phyloP scores from a whole-genome alignment of 345 rosid genomes.

The Lepidium africanum region DNA sequence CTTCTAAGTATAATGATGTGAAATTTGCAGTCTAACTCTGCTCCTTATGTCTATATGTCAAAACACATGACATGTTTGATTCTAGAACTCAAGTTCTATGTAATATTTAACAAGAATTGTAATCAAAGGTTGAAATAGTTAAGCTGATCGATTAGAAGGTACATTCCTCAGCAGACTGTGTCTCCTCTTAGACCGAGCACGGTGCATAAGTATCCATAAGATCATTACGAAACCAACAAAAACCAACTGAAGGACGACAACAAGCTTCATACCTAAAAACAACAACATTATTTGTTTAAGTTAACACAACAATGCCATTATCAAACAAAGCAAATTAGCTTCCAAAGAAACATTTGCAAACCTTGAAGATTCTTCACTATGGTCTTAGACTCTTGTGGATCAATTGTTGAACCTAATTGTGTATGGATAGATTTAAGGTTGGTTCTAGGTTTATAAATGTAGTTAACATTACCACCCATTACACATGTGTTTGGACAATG shows the following conservation, averaged over 20 bases:
- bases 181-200: slow-evolving; percentile 24
- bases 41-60: too few relatives aligned
- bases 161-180: neutral
- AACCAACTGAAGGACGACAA: slow-evolving; percentile 17
- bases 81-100: neutral
- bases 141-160: neutral
- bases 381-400: slow-evolving; percentile 18
- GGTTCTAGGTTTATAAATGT: slow-evolving; percentile 45
- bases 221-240: slow-evolving; percentile 19
- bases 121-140: neutral
- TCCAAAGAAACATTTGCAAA: slow-evolving; percentile 19
- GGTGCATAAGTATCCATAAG: slow-evolving; percentile 15
- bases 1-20: too few relatives aligned
- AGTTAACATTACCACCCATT: slow-evolving; percentile 55
- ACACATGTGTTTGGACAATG: slow-evolving; percentile 29
- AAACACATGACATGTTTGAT: neutral
- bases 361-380: slow-evolving; percentile 23
- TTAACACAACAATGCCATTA: neutral
- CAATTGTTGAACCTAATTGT: slow-evolving; percentile 9
- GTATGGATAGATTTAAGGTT: slow-evolving; percentile 11
- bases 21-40: too few relatives aligned
- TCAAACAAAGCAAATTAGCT: slow-evolving; percentile 25
- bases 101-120: neutral
- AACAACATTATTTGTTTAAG: neutral
- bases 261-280: slow-evolving; percentile 47